Base-by-base conservation (phyloP, 352 stramenopile genomes). In the Pilasporangium apinafurcum region DNA sequence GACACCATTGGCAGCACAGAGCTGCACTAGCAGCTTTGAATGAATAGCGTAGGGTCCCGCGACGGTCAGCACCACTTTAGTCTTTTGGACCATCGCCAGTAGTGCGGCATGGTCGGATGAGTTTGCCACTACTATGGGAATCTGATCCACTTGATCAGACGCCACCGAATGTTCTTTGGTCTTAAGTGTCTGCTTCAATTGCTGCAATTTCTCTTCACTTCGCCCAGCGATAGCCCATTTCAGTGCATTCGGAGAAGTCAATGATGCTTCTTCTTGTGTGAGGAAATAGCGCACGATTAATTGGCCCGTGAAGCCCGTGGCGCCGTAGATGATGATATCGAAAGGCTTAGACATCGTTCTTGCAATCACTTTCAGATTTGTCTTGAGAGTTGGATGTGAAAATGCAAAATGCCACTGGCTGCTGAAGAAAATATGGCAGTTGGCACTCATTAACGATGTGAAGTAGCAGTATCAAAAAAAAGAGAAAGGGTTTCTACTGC, bases 151-250 rank as follows among this genome's bases (percentile, higher is more conserved):
- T 16, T 24, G 26, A 1, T 35, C 31, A 14, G 47, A 21, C 14
- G 37, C 21, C 2, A 56, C 43, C 16, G n/a, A 20, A 7, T 49
- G 44, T 21, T 51, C 38, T 51, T 60, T 55, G 30, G 44, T 4
- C 44, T 76, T 68, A 22, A 74, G 48, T 20, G 38, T 48, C 36
- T 43, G 5, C 44, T 76, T 70, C 13, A 67, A 40, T 44, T 53
- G 21, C 35, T 76, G 44, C 30, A 96, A 56, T 50, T 92, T 94
- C 3, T 13, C 26, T 24, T 64, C 47, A 10, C 59, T 91, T 42
- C 86, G 64, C 4, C 74, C 88, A 1, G 86, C 85, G 33, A 97
- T 72, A 4, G 82, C 88, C 85, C 82, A 96, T 40, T 75, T 73
- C 33, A 94, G 31, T 16, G 30, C 30, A 16, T 16, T 44, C 17